These are phyloP conservation scores for Kentomonas sorsogonicus DNA, from an alignment of 208 protist genomes.

Conservation along the genomic window DNA sequence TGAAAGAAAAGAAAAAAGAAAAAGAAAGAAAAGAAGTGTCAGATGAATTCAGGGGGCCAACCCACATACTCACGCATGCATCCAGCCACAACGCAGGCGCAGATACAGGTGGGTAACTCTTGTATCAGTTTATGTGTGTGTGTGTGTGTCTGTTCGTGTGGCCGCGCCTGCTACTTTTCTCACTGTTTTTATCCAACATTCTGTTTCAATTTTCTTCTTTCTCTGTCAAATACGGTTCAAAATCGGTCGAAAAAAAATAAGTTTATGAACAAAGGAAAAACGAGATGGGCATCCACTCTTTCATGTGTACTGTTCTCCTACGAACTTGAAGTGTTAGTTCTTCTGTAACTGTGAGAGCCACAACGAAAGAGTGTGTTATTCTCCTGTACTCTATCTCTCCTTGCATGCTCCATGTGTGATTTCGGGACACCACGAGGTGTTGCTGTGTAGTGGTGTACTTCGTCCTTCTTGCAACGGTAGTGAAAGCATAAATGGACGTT, in stretches of 20 bases:
- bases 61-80: background rate
- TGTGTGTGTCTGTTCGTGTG: background rate
- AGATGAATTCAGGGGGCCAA: background rate
- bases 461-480: no score
- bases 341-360: no score
- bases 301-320: no score
- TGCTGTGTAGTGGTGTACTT: no score
- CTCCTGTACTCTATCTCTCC: no score
- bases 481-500: background rate
- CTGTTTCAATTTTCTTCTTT: conserved; percentile 1
- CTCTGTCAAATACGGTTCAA: background rate
- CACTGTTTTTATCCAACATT: background rate
- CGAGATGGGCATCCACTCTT: no score
- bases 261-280: background rate
- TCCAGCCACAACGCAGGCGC: no score
- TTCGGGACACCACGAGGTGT: no score
- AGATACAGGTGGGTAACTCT: no score
- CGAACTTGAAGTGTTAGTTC: no score
- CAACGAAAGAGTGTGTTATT: no score
- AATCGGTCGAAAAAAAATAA: background rate
- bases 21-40: background rate
- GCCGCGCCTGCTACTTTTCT: background rate
- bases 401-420: no score
- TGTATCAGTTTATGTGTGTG: background rate
- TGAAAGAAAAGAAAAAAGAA: background rate